Evolutionary conservation across 192 early-diverging fungal genomes (phyloP).

Genomic region (Kappamyces sp.): DNA sequence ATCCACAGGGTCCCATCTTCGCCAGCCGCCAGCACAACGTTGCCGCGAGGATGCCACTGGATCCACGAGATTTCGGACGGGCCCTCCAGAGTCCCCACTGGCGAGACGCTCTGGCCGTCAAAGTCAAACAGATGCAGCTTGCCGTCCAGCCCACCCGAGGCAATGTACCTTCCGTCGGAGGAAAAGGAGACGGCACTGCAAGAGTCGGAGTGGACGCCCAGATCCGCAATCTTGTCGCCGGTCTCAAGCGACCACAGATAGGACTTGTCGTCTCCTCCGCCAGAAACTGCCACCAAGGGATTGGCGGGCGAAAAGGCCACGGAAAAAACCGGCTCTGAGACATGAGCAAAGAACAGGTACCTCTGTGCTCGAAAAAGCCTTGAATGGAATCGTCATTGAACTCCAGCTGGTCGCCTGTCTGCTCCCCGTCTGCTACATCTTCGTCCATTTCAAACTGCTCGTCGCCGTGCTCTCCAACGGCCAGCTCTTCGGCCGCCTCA

Average conservation of each 20-base stretch:
- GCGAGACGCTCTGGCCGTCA: slow-evolving; percentile 20
- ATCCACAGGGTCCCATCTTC: slow-evolving; percentile 92
- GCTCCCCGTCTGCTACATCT: slow-evolving; percentile 37
- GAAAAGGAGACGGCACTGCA: slow-evolving; percentile 78
- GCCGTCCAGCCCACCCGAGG: slow-evolving; percentile 95
- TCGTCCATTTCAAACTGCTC: slow-evolving; percentile 47
- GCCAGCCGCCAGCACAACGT: slow-evolving; percentile 82
- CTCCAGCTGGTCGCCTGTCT: slow-evolving; percentile 36
- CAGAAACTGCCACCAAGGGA: slow-evolving; percentile 62
- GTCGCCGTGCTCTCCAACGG: slow-evolving; percentile 44
- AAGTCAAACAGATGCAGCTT: slow-evolving; percentile 68
- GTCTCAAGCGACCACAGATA: slow-evolving; percentile 84
- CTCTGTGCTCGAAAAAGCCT: slow-evolving; percentile 85
- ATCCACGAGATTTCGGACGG: slow-evolving; percentile 92
- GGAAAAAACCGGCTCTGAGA: slow-evolving; percentile 77
- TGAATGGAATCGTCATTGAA: slow-evolving; percentile 81
- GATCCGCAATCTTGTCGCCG: slow-evolving; percentile 67
- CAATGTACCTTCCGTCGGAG: slow-evolving; percentile 74
- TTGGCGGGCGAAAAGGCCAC: slow-evolving; percentile 74
- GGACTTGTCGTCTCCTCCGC: slow-evolving; percentile 89
- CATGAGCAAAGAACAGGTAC: slow-evolving; percentile 25
- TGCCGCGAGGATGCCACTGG: slow-evolving; percentile 93
- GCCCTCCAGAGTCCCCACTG: slow-evolving; percentile 71
- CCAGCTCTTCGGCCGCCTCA: slow-evolving; percentile 45
- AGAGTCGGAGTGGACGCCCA: slow-evolving; percentile 76